Evolutionary conservation across 2,329 filamentous ascomycete species (phyloP).

Genomic region (Phyllosticta capitalensis): DNA sequence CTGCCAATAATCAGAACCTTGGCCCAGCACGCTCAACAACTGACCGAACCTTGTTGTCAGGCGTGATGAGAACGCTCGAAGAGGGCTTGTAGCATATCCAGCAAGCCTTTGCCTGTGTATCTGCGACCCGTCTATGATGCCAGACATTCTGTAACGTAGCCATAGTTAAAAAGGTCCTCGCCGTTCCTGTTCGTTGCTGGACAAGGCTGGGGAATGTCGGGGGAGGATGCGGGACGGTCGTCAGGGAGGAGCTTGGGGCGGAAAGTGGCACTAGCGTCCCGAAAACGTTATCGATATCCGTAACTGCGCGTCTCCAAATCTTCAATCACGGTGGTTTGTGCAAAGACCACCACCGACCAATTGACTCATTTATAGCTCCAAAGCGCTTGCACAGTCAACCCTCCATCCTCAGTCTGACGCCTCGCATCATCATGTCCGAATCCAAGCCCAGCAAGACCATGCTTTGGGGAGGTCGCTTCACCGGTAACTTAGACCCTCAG

Average conservation of each 20-base stretch:
- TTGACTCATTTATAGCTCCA: slow-evolving; percentile 1
- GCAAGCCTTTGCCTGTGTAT: slow-evolving; percentile 73
- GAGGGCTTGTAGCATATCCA: slow-evolving; percentile 87
- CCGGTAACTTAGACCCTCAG: slow-evolving; percentile 30
- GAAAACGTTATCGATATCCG: slow-evolving; percentile 1
- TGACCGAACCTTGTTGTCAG: slow-evolving; percentile 68
- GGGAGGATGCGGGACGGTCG: background rate
- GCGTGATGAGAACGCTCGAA: slow-evolving; percentile 76
- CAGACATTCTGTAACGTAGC: slow-evolving; percentile 61
- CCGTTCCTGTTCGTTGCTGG: background rate
- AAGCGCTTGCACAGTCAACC: background rate
- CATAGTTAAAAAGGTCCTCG: background rate
- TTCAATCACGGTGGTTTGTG: slow-evolving; percentile 7
- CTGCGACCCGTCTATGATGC: slow-evolving; percentile 76
- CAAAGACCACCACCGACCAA: background rate
- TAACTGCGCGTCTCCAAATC: background rate
- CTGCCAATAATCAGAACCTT: slow-evolving; percentile 27
- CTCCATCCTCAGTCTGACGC: background rate
- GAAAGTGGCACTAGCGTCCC: background rate
- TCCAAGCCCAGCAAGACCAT: slow-evolving; percentile 35
- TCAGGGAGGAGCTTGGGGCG: background rate
- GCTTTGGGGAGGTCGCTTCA: slow-evolving; percentile 55
- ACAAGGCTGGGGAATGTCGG: background rate
- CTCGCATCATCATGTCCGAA: slow-evolving; percentile 1
- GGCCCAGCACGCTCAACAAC: background rate